Evolutionary conservation across 805 yeast species (phyloP).

Genomic region (Priceomyces carsonii): DNA sequence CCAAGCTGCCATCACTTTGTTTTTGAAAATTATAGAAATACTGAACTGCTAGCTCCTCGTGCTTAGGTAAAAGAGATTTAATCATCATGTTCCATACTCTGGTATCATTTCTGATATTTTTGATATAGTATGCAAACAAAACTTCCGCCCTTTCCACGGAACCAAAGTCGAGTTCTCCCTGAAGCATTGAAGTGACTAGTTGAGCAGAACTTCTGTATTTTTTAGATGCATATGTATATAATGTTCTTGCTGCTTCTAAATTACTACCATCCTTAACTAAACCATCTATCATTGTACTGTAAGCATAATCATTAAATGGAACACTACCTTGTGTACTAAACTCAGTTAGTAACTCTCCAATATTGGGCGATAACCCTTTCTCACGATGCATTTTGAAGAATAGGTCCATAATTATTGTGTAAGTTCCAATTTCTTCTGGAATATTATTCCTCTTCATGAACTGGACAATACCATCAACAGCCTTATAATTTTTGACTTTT

Average conservation of each 20-base stretch:
- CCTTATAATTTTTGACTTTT: constrained; percentile 41
- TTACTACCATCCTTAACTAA: constrained; percentile 49
- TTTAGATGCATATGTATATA: constrained; percentile 44
- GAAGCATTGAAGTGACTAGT: constrained; percentile 48
- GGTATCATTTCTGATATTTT: constrained; percentile 38
- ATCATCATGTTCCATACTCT: constrained; percentile 45
- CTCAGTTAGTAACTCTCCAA: constrained; percentile 40
- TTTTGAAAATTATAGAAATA: constrained; percentile 38
- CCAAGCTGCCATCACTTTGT: constrained; percentile 16
- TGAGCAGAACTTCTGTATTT: constrained; percentile 32
- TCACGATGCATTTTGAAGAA: constrained; percentile 47
- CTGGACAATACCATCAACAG: constrained; percentile 47
- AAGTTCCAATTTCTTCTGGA: constrained; percentile 61
- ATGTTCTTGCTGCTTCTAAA: constrained; percentile 49
- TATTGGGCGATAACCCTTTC: constrained; percentile 44
- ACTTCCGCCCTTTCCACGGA: constrained; percentile 28
- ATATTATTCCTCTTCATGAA: constrained; percentile 44
- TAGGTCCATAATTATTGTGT: constrained; percentile 57
- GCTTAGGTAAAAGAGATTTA: constrained; percentile 23
- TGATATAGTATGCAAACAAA: constrained; percentile 34
- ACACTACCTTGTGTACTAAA: constrained; percentile 31
- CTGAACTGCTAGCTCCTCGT: constrained; percentile 40
- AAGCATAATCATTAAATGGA: constrained; percentile 41
- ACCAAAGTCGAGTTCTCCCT: constrained; percentile 47
- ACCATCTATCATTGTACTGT: constrained; percentile 54